Evolutionary conservation across 73 alveolate genomes (phyloP).

Genomic region (Paraurostyla sp.): DNA sequence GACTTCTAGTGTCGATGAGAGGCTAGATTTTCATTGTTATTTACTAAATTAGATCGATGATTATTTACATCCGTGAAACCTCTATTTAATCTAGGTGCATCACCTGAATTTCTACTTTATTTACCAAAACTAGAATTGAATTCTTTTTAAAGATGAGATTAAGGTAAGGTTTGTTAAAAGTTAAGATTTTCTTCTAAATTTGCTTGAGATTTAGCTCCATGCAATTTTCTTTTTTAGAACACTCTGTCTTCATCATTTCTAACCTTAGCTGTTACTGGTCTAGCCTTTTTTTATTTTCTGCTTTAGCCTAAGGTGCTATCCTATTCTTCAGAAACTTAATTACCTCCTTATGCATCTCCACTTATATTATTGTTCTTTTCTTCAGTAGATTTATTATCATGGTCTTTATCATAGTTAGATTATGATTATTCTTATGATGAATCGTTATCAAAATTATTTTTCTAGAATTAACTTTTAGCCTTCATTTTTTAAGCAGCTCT

Average conservation of each 20-base stretch:
- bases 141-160: neutral
- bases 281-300: neutral
- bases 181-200: neutral
- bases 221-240: neutral
- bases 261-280: slow-evolving; percentile 26
- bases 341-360: slow-evolving; percentile 2
- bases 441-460: too few species aligned
- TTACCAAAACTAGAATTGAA: neutral
- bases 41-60: neutral
- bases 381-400: too few species aligned
- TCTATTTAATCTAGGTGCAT: neutral
- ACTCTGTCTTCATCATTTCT: slow-evolving; percentile 7
- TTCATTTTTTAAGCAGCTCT: too few species aligned
- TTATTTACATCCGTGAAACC: neutral
- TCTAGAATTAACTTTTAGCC: too few species aligned
- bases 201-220: neutral
- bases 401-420: too few species aligned
- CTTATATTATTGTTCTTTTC: neutral
- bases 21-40: neutral
- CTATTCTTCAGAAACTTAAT: neutral
- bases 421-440: too few species aligned
- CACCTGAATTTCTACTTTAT: neutral
- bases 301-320: too few species aligned
- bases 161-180: neutral
- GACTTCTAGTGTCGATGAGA: neutral